Evolutionary conservation across 2,329 filamentous ascomycete species (phyloP).

Genomic region (Fonsecaea pedrosoi): DNA sequence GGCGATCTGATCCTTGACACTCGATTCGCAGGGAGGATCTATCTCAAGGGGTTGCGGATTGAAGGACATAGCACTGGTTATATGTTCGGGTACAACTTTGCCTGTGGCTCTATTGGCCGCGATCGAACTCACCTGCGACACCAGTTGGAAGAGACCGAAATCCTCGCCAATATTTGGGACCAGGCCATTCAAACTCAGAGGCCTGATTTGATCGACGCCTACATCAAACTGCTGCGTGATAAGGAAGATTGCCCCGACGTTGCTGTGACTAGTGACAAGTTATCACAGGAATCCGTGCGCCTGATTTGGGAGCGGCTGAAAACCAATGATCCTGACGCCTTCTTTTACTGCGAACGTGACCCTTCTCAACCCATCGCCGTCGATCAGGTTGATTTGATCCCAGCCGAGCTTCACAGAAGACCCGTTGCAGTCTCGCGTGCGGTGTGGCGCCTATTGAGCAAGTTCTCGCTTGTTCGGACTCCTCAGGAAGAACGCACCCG

Average conservation of each 20-base stretch:
- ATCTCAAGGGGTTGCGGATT: slow-evolving; percentile 30
- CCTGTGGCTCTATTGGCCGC: slow-evolving; percentile 21
- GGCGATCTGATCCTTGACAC: slow-evolving; percentile 29
- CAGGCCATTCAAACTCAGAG: slow-evolving; percentile 8
- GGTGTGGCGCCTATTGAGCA: slow-evolving; percentile 9
- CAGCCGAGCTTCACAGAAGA: background rate
- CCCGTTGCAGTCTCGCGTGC: background rate
- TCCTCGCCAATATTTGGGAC: slow-evolving; percentile 27
- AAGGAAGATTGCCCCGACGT: slow-evolving; percentile 35
- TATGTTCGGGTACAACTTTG: slow-evolving; percentile 25
- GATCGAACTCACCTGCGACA: slow-evolving; percentile 24
- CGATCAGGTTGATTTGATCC: background rate
- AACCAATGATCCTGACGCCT: slow-evolving; percentile 1
- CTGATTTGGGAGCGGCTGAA: slow-evolving; percentile 34
- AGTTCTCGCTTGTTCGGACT: slow-evolving; percentile 16
- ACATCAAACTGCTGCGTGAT: slow-evolving; percentile 37
- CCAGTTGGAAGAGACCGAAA: slow-evolving; percentile 16
- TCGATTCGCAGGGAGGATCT: slow-evolving; percentile 21
- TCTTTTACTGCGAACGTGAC: slow-evolving; percentile 21
- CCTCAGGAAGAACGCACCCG: slow-evolving; percentile 26
- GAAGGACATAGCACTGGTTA: slow-evolving; percentile 13
- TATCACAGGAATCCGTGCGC: slow-evolving; percentile 28
- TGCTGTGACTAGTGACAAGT: slow-evolving; percentile 16
- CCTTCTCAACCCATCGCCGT: background rate
- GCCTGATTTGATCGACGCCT: slow-evolving; percentile 23